A percentile compares a stretch with the other conserved stretches of the same genome.
phyloP scores from a whole-genome alignment of 2,329 filamentous ascomycete genomes.

The Aspergillus spinulosporus region DNA sequence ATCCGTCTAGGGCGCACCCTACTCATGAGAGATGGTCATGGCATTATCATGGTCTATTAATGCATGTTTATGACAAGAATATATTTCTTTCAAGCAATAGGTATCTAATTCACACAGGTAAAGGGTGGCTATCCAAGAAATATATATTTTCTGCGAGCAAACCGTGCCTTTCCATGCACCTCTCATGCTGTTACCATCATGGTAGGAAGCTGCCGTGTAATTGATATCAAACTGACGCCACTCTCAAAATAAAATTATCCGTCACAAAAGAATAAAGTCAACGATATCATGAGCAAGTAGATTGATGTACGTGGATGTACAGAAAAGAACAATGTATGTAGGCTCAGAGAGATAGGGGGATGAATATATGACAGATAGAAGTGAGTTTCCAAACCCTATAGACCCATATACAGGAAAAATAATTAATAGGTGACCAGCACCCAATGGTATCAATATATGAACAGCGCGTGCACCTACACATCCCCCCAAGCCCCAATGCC shows the following conservation, averaged over 20 bases:
- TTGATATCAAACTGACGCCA: neutral
- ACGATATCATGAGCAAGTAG: neutral
- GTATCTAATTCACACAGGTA: neutral
- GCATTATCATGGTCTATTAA: too few relatives aligned
- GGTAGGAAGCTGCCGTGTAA: neutral
- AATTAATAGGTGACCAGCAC: conserved; percentile 18
- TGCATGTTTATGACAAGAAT: too few relatives aligned
- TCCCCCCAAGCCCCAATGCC: conserved; percentile 80
- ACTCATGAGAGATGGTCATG: too few relatives aligned
- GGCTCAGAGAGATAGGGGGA: neutral
- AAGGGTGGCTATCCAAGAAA: neutral
- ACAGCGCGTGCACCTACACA: conserved; percentile 9
- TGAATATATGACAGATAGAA: neutral
- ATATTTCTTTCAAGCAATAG: too few relatives aligned
- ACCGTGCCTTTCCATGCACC: neutral
- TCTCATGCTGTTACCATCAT: neutral
- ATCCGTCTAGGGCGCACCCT: neutral
- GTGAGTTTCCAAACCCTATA: neutral
- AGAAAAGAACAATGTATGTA: neutral
- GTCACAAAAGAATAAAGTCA: neutral
- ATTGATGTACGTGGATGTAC: too few relatives aligned
- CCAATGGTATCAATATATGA: conserved; percentile 4
- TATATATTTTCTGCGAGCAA: neutral
- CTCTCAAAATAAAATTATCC: too few relatives aligned
- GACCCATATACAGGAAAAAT: neutral